A percentile compares a stretch with the other conserved stretches of the same genome.
These are phyloP conservation scores for Ogataea thermomethanolica DNA, from an alignment of 805 yeast genomes.

Conservation along the genomic window DNA sequence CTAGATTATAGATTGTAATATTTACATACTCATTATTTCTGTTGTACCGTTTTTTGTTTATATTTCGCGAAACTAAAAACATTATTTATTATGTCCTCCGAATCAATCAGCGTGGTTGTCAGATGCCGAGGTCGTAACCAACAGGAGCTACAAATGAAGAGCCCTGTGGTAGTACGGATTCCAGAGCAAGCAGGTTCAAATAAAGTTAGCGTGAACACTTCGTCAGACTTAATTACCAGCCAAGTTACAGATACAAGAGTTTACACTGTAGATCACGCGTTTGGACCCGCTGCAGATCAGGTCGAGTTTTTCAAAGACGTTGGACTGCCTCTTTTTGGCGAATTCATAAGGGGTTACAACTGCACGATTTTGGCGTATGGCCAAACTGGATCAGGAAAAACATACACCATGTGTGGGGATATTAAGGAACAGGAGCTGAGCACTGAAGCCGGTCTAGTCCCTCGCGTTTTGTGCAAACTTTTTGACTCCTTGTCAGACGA, in stretches of 20 bases:
- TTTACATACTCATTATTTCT: background rate
- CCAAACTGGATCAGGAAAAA: slow-evolving; percentile 61
- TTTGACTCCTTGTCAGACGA: slow-evolving; percentile 35
- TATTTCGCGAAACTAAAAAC: background rate
- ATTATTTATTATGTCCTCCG: slow-evolving; percentile 16
- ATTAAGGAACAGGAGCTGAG: slow-evolving; percentile 22
- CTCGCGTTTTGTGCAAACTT: slow-evolving; percentile 43
- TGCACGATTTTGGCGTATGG: slow-evolving; percentile 59
- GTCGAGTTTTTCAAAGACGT: slow-evolving; percentile 40
- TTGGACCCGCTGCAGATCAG: slow-evolving; percentile 53
- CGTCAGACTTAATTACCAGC: slow-evolving; percentile 25
- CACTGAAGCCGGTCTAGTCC: slow-evolving; percentile 46
- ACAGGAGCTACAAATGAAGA: slow-evolving; percentile 41
- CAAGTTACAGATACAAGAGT: slow-evolving; percentile 32
- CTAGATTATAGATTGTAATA: slow-evolving; percentile 1
- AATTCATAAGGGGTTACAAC: slow-evolving; percentile 49
- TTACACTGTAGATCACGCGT: slow-evolving; percentile 53
- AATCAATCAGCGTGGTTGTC: slow-evolving; percentile 48
- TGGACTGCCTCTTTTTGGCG: slow-evolving; percentile 45
- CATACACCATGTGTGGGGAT: slow-evolving; percentile 59
- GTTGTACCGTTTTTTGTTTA: background rate
- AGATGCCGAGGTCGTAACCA: slow-evolving; percentile 51
- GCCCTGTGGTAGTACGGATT: slow-evolving; percentile 46
- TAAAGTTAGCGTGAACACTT: slow-evolving; percentile 25
- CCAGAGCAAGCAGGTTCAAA: slow-evolving; percentile 34